These are phyloP conservation scores for Phascolomyces articulosus DNA, from an alignment of 371 early-diverging fungal species.

Conservation along the genomic window DNA sequence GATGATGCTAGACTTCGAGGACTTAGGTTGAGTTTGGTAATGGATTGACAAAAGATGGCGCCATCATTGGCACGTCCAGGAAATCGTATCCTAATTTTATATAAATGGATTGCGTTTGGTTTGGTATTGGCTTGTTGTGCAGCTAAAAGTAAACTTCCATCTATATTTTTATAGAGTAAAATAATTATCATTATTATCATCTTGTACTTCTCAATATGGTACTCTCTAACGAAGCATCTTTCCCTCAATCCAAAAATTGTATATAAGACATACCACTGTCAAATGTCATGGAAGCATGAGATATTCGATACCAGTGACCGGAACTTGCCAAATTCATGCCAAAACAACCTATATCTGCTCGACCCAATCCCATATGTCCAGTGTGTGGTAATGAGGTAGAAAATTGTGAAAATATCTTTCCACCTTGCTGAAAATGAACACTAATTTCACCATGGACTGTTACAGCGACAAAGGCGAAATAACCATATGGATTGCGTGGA, in stretches of 20 bases:
- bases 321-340: slow-evolving; percentile 37
- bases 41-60: slow-evolving; percentile 17
- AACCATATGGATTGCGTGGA: slow-evolving; percentile 50
- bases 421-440: slow-evolving; percentile 50
- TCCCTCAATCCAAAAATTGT: too few relatives aligned
- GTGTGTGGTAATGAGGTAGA: slow-evolving; percentile 38
- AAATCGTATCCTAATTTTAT: slow-evolving; percentile 38
- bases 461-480: slow-evolving; percentile 40
- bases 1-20: neutral
- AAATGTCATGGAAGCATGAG: slow-evolving; percentile 41
- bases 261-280: slow-evolving; percentile 34
- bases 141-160: slow-evolving; percentile 37
- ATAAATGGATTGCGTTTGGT: slow-evolving; percentile 30
- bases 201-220: too few relatives aligned
- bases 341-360: slow-evolving; percentile 39
- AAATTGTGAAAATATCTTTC: slow-evolving; percentile 37
- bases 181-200: neutral
- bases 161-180: too few relatives aligned
- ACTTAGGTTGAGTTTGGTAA: slow-evolving; percentile 19
- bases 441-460: slow-evolving; percentile 46
- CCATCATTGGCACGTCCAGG: slow-evolving; percentile 24
- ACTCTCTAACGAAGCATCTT: too few relatives aligned
- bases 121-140: slow-evolving; percentile 34
- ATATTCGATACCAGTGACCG: slow-evolving; percentile 46
- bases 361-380: slow-evolving; percentile 25